phyloP scores from a whole-genome alignment of 108 stramenopile genomes.

The Seminavis robusta region DNA sequence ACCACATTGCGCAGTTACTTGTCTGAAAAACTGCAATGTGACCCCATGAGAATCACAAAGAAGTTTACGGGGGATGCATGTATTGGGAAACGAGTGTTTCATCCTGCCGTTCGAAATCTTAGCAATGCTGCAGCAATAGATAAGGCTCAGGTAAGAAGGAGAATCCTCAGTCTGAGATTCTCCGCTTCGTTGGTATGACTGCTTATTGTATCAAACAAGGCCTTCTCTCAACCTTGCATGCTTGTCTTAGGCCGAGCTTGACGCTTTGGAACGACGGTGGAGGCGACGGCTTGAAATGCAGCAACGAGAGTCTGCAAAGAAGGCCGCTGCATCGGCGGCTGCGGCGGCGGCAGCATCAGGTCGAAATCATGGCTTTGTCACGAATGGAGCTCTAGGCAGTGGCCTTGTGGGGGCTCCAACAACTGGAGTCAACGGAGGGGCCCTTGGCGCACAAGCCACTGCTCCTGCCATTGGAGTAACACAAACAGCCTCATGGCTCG shows the following conservation, averaged over 20 bases:
- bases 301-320: slow-evolving; percentile 66
- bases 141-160: slow-evolving; percentile 64
- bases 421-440: background rate
- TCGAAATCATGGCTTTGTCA: background rate
- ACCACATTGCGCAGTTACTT: slow-evolving; percentile 94
- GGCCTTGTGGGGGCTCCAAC: background rate
- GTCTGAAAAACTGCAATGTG: slow-evolving; percentile 94
- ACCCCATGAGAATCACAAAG: slow-evolving; percentile 99
- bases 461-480: slow-evolving; percentile 30
- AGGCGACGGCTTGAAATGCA: slow-evolving; percentile 68
- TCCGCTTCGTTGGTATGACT: background rate
- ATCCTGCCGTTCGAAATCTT: slow-evolving; percentile 61
- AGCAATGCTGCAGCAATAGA: slow-evolving; percentile 53
- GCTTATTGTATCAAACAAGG: background rate
- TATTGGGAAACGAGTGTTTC: slow-evolving; percentile 92
- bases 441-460: background rate
- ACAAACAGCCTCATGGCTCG: slow-evolving; percentile 71
- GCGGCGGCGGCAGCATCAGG: slow-evolving; percentile 40
- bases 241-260: slow-evolving; percentile 55
- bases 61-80: slow-evolving; percentile 96
- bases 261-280: slow-evolving; percentile 67
- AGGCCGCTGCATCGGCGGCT: slow-evolving; percentile 60
- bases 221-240: background rate
- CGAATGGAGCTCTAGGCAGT: too few relatives aligned
- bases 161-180: too few relatives aligned